Conservation (phyloP, 495 filamentous ascomycete genomes). For the Hypoxylon subgilvum region DNA sequence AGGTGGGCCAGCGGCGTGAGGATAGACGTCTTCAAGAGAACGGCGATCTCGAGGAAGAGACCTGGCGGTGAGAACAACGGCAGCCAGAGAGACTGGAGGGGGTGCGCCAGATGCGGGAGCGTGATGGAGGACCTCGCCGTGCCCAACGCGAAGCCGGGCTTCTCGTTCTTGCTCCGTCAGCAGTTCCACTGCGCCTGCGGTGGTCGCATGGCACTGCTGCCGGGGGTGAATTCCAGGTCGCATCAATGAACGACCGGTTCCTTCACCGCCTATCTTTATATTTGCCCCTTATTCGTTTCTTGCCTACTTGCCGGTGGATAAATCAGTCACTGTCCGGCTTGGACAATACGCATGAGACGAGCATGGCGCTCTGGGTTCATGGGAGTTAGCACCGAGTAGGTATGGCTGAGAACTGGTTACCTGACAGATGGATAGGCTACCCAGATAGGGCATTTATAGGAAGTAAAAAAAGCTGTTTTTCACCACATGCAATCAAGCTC, state of each 20-base stretch:
- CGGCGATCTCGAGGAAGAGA: constrained; percentile 24
- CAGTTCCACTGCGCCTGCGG: constrained; percentile 60
- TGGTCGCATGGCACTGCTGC: constrained; percentile 54
- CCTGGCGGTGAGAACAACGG: constrained; percentile 12
- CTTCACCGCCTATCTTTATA: neutral
- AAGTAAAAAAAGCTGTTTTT: too few species aligned
- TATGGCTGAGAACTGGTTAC: too few species aligned
- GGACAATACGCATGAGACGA: too few species aligned
- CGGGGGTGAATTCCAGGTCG: constrained; percentile 11
- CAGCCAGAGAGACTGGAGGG: constrained; percentile 51
- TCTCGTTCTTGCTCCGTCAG: constrained; percentile 59
- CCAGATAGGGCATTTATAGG: too few species aligned
- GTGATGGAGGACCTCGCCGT: constrained; percentile 67
- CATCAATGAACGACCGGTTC: neutral
- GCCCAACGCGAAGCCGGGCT: constrained; percentile 44
- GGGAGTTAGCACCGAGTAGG: too few species aligned
- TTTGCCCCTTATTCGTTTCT: too few species aligned
- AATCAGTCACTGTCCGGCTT: too few species aligned
- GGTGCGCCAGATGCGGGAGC: constrained; percentile 65
- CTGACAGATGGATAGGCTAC: too few species aligned
- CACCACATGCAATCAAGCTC: too few species aligned
- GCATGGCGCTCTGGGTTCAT: too few species aligned
- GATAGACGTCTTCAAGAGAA: constrained; percentile 53
- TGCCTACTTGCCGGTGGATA: too few species aligned
- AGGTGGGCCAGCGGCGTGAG: constrained; percentile 35